Evolutionary conservation across 2,329 filamentous ascomycete species (phyloP).

Genomic region (Fusarium chaquense): DNA sequence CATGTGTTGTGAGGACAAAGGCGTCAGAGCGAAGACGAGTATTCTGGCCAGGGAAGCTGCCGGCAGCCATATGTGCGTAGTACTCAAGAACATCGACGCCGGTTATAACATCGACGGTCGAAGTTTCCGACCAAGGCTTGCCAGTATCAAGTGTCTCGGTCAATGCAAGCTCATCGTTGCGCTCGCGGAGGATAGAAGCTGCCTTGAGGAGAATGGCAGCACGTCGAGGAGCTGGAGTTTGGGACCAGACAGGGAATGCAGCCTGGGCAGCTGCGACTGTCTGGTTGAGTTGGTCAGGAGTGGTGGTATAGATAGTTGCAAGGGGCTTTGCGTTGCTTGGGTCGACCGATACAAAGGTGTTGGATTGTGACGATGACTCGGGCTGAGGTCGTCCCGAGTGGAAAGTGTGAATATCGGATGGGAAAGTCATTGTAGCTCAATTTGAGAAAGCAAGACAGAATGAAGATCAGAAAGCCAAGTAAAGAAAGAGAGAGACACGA

Average conservation of each 20-base stretch:
- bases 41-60: constrained; percentile 84
- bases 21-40: constrained; percentile 79
- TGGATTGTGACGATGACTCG: constrained; percentile 65
- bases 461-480: background rate
- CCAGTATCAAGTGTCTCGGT: constrained; percentile 88
- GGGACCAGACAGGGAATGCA: constrained; percentile 82
- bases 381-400: constrained; percentile 78
- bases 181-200: constrained; percentile 76
- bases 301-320: constrained; percentile 78
- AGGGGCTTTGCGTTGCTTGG: constrained; percentile 77
- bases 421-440: constrained; percentile 51
- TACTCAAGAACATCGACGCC: constrained; percentile 89
- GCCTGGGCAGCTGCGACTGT: constrained; percentile 77
- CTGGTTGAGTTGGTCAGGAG: constrained; percentile 74
- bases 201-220: constrained; percentile 83
- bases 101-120: constrained; percentile 83
- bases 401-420: constrained; percentile 70
- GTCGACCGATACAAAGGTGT: constrained; percentile 78
- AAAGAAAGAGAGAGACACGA: background rate
- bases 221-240: constrained; percentile 78
- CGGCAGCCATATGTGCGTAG: constrained; percentile 83
- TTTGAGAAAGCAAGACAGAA: background rate
- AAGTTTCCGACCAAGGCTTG: constrained; percentile 87
- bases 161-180: constrained; percentile 82
- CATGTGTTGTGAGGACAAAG: constrained; percentile 86